Base-by-base conservation (phyloP, 305 asterid genomes). In the Nicotiana rustica region DNA sequence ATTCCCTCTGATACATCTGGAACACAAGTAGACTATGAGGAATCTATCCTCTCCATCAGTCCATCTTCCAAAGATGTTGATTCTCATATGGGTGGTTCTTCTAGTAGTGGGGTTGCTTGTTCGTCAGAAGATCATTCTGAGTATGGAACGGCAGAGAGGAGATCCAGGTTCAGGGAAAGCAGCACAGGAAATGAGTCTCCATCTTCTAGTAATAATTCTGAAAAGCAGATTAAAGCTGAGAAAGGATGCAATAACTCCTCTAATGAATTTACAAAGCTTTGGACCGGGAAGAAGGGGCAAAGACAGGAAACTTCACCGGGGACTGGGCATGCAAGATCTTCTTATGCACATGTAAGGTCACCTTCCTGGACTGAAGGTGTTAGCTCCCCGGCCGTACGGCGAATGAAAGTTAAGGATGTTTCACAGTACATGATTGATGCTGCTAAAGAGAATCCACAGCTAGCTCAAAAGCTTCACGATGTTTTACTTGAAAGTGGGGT, bases 301-400 rank as follows among this genome's bases (percentile, higher is more conserved):
- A 78, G 80, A 65, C 75, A 71, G 77, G 93, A 88, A 75, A 69
- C 85, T 84, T 89, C 89, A 17, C 77, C 80, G 67, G 85, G 93
- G 87, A 88, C 91, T 67, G 85, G 60, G 85, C 88, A 90, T 86
- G 49, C 49, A 29, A 76, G 80, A 76, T 52, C 80, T 73, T 87
- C 91, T 79, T 83, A 84, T 85, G 76, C 93, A 69, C 98, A 93
- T 85, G 92, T 92, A 69, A 88, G 97, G 83, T 96, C 99, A 81
- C 99, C 99, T 66, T 96, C 99, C 49, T 96, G 99, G 99, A 96
- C 99, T 57, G 98, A 96, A 91, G 99, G 98, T 44, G 91, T 94
- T 79, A 92, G 97, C 84, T 91, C 97, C 62, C 98, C 98, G n/a
- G 97, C 97, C 17, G 95, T 85, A 75, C 90, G 91, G 17, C 91